Evolutionary conservation across 768 basidiomycete genomes (phyloP).

Genomic region (Tylopilus balloui): DNA sequence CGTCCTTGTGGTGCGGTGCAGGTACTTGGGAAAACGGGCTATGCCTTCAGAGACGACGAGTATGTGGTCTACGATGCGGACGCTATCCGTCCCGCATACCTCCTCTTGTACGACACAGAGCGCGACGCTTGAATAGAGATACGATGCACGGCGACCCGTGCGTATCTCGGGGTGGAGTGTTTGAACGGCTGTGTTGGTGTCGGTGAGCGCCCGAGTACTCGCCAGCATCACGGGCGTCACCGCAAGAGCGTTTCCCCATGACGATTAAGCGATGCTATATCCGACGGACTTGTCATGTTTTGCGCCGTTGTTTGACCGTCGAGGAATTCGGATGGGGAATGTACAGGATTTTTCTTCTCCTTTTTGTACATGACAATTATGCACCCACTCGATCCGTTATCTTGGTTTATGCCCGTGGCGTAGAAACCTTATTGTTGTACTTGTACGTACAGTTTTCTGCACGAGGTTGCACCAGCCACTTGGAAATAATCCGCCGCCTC

Average conservation of each 20-base stretch:
- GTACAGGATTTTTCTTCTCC: background rate
- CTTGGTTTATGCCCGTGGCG: too few species aligned
- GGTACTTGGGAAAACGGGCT: constrained; percentile 15
- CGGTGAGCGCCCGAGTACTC: background rate
- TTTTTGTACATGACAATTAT: too few species aligned
- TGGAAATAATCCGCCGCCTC: too few species aligned
- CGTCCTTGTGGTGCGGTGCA: background rate
- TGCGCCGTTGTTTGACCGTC: background rate
- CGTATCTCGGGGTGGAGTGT: background rate
- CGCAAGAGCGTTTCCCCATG: background rate
- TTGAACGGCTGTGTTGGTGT: background rate
- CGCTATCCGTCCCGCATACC: constrained; percentile 25
- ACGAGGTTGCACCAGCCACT: too few species aligned
- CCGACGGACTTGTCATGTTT: background rate
- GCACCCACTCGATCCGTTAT: background rate
- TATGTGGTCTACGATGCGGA: constrained; percentile 24
- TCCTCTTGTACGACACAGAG: constrained; percentile 18
- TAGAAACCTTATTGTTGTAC: too few species aligned
- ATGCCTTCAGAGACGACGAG: constrained; percentile 19
- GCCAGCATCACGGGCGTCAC: background rate
- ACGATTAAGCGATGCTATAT: background rate
- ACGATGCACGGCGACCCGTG: background rate
- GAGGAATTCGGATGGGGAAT: background rate
- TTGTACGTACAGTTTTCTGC: too few species aligned
- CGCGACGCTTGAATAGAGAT: background rate